Evolutionary conservation across 1,139 yeast genomes (phyloP).

Genomic region (Yamadazyma diddensiae): DNA sequence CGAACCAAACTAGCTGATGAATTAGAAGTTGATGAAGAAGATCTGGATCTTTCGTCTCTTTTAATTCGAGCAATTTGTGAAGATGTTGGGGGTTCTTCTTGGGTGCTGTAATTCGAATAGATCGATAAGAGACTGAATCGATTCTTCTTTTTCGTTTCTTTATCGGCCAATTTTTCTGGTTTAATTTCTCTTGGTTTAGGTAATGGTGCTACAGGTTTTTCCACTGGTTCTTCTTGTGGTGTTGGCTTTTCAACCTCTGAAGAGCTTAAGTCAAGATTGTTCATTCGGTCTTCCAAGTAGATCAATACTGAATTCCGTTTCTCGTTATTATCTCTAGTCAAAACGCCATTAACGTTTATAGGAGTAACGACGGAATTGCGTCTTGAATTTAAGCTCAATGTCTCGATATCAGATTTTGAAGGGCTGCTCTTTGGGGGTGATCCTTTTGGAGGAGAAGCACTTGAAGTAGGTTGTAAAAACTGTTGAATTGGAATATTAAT

Average conservation of each 20-base stretch:
- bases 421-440: slow-evolving; percentile 19
- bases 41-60: slow-evolving; percentile 3
- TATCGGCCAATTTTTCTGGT: slow-evolving; percentile 4
- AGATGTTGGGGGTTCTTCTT: slow-evolving; percentile 12
- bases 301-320: slow-evolving; percentile 43
- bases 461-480: slow-evolving; percentile 21
- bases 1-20: slow-evolving; percentile 8
- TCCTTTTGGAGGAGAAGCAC: slow-evolving; percentile 36
- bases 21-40: slow-evolving; percentile 4
- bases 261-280: slow-evolving; percentile 33
- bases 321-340: slow-evolving; percentile 32
- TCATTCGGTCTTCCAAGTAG: slow-evolving; percentile 48
- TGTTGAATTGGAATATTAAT: slow-evolving; percentile 35
- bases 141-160: slow-evolving; percentile 29
- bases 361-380: slow-evolving; percentile 46
- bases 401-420: slow-evolving; percentile 16
- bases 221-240: not conserved
- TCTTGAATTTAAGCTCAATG: slow-evolving; percentile 21
- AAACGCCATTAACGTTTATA: slow-evolving; percentile 47
- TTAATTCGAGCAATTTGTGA: not conserved
- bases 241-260: not conserved
- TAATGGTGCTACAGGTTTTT: not conserved
- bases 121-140: slow-evolving; percentile 55
- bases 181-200: slow-evolving; percentile 1
- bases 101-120: slow-evolving; percentile 33